Percentiles rank a stretch among this genome's conserved stretches.
Conservation (phyloP, 73 alveolate genomes). For the Chromera velia region DNA sequence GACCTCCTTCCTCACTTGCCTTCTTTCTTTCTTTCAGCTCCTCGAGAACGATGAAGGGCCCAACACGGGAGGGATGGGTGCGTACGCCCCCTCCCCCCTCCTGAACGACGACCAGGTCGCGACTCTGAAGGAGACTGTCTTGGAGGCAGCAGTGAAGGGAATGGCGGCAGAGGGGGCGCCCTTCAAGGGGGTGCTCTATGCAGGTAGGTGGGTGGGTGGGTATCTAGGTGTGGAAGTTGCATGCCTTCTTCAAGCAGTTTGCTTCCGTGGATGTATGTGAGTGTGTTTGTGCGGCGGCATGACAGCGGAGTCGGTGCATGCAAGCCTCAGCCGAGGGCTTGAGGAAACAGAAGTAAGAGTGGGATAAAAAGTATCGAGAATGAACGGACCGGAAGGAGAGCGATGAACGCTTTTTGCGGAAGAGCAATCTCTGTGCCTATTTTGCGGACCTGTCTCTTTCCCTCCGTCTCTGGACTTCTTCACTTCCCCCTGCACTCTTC, state of each 20-base stretch:
- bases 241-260: background rate
- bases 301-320: no score
- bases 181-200: slow-evolving; percentile 35
- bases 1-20: background rate
- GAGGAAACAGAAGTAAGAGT: no score
- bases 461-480: no score
- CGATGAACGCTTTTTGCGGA: no score
- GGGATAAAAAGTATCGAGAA: no score
- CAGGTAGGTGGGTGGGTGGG: slow-evolving; percentile 2
- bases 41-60: slow-evolving; percentile 32
- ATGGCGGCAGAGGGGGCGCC: slow-evolving; percentile 35
- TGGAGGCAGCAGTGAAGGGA: slow-evolving; percentile 29
- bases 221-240: no score
- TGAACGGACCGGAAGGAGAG: no score
- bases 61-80: slow-evolving; percentile 48
- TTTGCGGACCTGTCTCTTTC: no score
- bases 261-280: background rate
- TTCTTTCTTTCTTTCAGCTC: background rate
- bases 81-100: slow-evolving; percentile 30
- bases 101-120: background rate
- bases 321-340: no score
- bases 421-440: no score
- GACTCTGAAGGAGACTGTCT: slow-evolving; percentile 1
- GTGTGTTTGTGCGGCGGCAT: no score
- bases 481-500: no score